Conservation (phyloP, 1,284 basidiomycete genomes). For the Cryptococcus neoformans region DNA sequence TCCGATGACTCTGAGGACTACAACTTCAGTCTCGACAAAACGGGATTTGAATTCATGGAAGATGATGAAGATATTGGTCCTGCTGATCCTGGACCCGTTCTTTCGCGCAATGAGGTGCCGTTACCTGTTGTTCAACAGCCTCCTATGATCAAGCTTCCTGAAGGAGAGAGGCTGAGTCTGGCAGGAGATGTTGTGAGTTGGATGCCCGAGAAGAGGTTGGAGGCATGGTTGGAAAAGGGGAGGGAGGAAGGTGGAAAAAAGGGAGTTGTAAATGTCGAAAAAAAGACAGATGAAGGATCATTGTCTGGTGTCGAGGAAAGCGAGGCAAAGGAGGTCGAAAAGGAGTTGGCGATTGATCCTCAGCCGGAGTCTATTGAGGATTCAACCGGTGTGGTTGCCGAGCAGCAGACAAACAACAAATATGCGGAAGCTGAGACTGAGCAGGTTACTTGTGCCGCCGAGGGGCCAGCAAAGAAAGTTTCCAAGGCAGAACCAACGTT, state of each 20-base stretch:
- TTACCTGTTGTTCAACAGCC: conserved; percentile 42
- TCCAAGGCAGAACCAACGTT: conserved; percentile 21
- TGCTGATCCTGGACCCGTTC: conserved; percentile 27
- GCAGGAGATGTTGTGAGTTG: conserved; percentile 51
- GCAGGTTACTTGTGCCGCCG: not conserved
- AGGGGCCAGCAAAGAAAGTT: not conserved
- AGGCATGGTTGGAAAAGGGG: conserved; percentile 33
- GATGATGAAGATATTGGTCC: conserved; percentile 19
- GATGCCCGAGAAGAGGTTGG: conserved; percentile 42
- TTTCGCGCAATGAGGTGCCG: conserved; percentile 47
- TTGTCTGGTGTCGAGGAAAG: not conserved
- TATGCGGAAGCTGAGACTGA: not conserved
- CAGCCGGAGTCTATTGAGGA: not conserved
- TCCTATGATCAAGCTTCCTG: conserved; percentile 40
- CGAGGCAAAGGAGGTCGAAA: not conserved
- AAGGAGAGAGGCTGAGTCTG: conserved; percentile 33
- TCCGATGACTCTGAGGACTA: conserved; percentile 18
- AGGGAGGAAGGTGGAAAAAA: conserved; percentile 2
- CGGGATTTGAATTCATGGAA: conserved; percentile 17
- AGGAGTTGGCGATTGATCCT: not conserved
- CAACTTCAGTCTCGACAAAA: conserved; percentile 1
- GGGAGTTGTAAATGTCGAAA: not conserved
- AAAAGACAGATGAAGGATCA: conserved; percentile 1
- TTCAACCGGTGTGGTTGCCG: not conserved
- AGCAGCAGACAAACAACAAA: not conserved